Evolutionary conservation across 768 basidiomycete species (phyloP).

Genomic region (Melanogaster broomeanus): DNA sequence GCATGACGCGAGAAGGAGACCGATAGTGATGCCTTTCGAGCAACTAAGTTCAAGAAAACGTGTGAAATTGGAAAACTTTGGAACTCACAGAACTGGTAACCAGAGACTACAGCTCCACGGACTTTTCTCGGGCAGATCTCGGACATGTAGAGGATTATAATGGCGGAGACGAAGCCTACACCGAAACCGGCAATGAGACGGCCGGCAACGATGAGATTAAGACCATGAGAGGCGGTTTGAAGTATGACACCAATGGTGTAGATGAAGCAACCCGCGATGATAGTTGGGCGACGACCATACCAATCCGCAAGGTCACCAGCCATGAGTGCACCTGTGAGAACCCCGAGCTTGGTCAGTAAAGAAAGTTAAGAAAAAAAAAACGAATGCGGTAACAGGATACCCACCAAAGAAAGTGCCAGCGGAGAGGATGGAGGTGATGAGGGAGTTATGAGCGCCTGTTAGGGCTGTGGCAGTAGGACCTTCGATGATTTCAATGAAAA

Average conservation of each 20-base stretch:
- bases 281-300: conserved; percentile 50
- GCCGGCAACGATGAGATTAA: conserved; percentile 66
- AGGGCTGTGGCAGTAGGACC: conserved; percentile 31
- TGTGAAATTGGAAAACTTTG: not conserved
- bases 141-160: conserved; percentile 62
- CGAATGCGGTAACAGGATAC: not conserved
- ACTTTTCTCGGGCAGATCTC: conserved; percentile 71
- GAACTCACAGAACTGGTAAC: conserved; percentile 54
- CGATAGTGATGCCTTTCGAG: conserved; percentile 65
- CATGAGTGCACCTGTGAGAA: conserved; percentile 46
- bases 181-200: conserved; percentile 81
- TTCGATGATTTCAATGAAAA: conserved; percentile 20
- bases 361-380: conserved; percentile 24
- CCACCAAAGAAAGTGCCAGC: conserved; percentile 82
- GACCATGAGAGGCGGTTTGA: conserved; percentile 55
- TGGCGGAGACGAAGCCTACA: conserved; percentile 75
- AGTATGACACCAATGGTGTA: conserved; percentile 68
- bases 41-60: not conserved
- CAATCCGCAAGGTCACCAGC: conserved; percentile 56
- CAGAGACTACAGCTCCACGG: conserved; percentile 69
- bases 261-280: conserved; percentile 46
- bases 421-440: conserved; percentile 61
- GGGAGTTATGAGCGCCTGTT: conserved; percentile 44
- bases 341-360: conserved; percentile 5
- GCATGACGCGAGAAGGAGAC: conserved; percentile 69